Base-by-base conservation (phyloP, 805 yeast species). In the Starmerella floricola region DNA sequence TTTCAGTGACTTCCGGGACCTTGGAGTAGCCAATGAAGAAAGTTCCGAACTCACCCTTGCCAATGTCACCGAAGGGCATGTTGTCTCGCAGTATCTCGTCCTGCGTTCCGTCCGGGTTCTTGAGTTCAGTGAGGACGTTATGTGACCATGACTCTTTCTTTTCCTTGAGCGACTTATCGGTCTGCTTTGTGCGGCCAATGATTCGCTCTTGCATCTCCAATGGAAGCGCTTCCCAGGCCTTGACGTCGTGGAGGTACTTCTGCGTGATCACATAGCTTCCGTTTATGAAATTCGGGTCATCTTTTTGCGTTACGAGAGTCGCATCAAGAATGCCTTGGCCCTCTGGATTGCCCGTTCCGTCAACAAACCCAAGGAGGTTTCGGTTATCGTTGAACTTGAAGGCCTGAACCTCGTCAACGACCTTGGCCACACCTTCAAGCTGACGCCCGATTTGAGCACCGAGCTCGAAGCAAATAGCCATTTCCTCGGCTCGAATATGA, bases 41-140 rank as follows among this genome's bases (percentile, higher is more conserved):
- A 3, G 55, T 52, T 13, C 55, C 55, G 34, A 44, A 51, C 45
- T 51, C 55, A 20, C 46, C 44, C 26, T 48, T 38, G 6, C 42
- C 41, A 11, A 52, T 31, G 2, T 44, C 19, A 17, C 55, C 55
- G 42, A 52, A 52, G 13, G 55, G 55, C 55, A 52, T 51, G 28
- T 52, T 52, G 36, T 51, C 55, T 12, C 55, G 47, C 15, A 52
- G 34, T 34, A 52, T 51, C 33, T 47, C 51, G 31, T 44, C 40
- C 41, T 45, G 47, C 15, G 41, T 40, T 20, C 59, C 77, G 19
- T 42, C 38, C 46, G 71, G 78, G 57, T 82, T 93, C 46, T 66
- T 68, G 55, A 82, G 80, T 23, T 88, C 80, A 31, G 78, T 76
- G 40, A 74, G 59, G 19, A 50, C 47, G 34, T 55, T 41, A 40